A percentile compares a stretch with the other conserved stretches of the same genome.
Conservation (phyloP, 495 filamentous ascomycete species). For the Penicillium dipodomyicola region DNA sequence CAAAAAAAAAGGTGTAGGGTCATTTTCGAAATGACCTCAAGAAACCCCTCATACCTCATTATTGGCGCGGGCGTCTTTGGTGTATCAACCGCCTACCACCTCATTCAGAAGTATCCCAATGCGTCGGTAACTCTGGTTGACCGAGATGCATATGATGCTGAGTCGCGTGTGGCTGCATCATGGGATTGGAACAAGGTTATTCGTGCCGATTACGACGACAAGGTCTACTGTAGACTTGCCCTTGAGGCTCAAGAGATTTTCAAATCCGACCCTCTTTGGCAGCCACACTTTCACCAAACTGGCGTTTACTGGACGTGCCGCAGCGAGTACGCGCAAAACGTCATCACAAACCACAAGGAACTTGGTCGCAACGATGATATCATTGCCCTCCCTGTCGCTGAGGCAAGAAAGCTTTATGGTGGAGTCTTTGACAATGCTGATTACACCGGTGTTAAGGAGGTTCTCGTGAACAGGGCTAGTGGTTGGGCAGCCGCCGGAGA, state of each 20-base stretch:
- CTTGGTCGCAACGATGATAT: slow-evolving; percentile 43
- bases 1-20: neutral
- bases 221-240: slow-evolving; percentile 55
- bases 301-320: slow-evolving; percentile 51
- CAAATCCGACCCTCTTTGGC: slow-evolving; percentile 51
- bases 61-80: slow-evolving; percentile 67
- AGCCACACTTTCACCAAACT: slow-evolving; percentile 55
- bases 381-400: slow-evolving; percentile 38
- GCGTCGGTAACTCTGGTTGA: slow-evolving; percentile 58
- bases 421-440: slow-evolving; percentile 55
- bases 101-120: slow-evolving; percentile 49
- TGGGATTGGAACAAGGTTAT: slow-evolving; percentile 69
- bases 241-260: slow-evolving; percentile 56
- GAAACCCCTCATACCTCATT: slow-evolving; percentile 51
- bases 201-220: slow-evolving; percentile 62
- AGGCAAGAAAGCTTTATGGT: slow-evolving; percentile 44
- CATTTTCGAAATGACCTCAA: slow-evolving; percentile 19
- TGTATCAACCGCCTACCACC: slow-evolving; percentile 60
- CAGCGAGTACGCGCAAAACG: slow-evolving; percentile 44
- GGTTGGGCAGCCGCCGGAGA: slow-evolving; percentile 63
- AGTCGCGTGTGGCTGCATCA: slow-evolving; percentile 53
- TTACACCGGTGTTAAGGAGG: slow-evolving; percentile 50
- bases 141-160: slow-evolving; percentile 45
- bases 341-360: slow-evolving; percentile 50
- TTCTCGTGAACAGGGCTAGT: slow-evolving; percentile 51